Percentiles rank a stretch among this genome's conserved stretches.
Conservation (phyloP, 2,329 filamentous ascomycete genomes). For the Stagonosporopsis tanaceti region DNA sequence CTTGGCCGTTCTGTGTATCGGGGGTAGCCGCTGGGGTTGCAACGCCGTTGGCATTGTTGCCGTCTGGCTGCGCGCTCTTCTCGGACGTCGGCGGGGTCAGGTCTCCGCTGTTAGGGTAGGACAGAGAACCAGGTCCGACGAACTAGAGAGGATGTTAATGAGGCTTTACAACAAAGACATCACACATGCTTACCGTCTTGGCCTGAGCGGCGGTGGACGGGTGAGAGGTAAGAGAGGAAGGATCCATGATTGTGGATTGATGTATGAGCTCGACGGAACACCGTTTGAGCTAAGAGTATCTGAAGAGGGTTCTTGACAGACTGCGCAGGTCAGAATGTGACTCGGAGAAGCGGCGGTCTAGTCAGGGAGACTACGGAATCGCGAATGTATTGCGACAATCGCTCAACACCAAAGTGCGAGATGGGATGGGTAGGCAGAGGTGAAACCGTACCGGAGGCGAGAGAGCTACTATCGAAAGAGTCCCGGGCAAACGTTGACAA, state of each 20-base stretch:
- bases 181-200: slow-evolving; percentile 66
- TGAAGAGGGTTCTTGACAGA: slow-evolving; percentile 43
- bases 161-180: slow-evolving; percentile 25
- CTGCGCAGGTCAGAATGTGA: slow-evolving; percentile 46
- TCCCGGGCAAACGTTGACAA: slow-evolving; percentile 73
- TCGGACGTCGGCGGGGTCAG: slow-evolving; percentile 81
- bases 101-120: slow-evolving; percentile 84
- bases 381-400: slow-evolving; percentile 41
- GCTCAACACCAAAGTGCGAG: slow-evolving; percentile 38
- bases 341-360: slow-evolving; percentile 39
- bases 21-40: slow-evolving; percentile 92
- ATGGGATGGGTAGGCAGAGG: slow-evolving; percentile 30
- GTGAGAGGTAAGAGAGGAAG: slow-evolving; percentile 79
- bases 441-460: slow-evolving; percentile 65
- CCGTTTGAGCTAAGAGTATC: slow-evolving; percentile 39
- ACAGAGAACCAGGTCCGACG: slow-evolving; percentile 89
- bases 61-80: slow-evolving; percentile 66
- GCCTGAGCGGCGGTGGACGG: slow-evolving; percentile 91
- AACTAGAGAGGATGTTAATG: slow-evolving; percentile 55
- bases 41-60: slow-evolving; percentile 70
- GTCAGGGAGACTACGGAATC: slow-evolving; percentile 42
- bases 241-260: slow-evolving; percentile 72
- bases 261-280: slow-evolving; percentile 36
- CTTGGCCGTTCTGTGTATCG: slow-evolving; percentile 69
- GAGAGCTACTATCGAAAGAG: slow-evolving; percentile 99